phyloP scores from a whole-genome alignment of 2,329 filamentous ascomycete species.

The Cucurbitaria berberidis region DNA sequence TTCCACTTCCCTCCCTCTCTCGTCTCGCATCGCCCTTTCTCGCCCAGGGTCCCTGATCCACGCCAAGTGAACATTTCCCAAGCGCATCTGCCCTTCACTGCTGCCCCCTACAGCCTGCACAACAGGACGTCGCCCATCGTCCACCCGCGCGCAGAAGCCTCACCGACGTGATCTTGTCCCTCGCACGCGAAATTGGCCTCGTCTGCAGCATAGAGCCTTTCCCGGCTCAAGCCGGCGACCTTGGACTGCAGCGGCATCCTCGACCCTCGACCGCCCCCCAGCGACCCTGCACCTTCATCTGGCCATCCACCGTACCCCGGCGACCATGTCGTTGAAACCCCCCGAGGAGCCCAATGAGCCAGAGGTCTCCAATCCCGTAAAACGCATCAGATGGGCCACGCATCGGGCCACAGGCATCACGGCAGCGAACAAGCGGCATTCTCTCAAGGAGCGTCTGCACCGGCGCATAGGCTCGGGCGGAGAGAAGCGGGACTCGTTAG shows the following conservation, averaged over 20 bases:
- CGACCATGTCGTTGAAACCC: conserved; percentile 22
- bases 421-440: conserved; percentile 78
- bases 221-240: conserved; percentile 48
- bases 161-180: conserved; percentile 5
- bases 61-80: conserved; percentile 3
- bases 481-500: conserved; percentile 65
- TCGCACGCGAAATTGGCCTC: conserved; percentile 39
- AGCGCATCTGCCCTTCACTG: conserved; percentile 13
- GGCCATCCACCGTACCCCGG: conserved; percentile 5
- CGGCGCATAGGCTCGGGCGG: conserved; percentile 63
- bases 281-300: conserved; percentile 8
- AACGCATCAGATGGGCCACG: conserved; percentile 95
- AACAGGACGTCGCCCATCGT: conserved; percentile 17
- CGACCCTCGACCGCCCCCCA: conserved; percentile 20
- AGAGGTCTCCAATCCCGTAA: conserved; percentile 67
- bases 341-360: conserved; percentile 48
- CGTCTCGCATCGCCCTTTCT: conserved; percentile 11
- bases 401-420: conserved; percentile 79
- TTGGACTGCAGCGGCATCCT: conserved; percentile 32
- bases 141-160: conserved; percentile 8
- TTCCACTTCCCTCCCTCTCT: too few relatives aligned
- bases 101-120: conserved; percentile 23
- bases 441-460: conserved; percentile 78
- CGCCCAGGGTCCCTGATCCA: conserved; percentile 19
- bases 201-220: conserved; percentile 39